Evolutionary conservation across 2,329 filamentous ascomycete genomes (phyloP), one percentile per base, ranked within the genome.

Genomic region (Colletotrichum horii): DNA sequence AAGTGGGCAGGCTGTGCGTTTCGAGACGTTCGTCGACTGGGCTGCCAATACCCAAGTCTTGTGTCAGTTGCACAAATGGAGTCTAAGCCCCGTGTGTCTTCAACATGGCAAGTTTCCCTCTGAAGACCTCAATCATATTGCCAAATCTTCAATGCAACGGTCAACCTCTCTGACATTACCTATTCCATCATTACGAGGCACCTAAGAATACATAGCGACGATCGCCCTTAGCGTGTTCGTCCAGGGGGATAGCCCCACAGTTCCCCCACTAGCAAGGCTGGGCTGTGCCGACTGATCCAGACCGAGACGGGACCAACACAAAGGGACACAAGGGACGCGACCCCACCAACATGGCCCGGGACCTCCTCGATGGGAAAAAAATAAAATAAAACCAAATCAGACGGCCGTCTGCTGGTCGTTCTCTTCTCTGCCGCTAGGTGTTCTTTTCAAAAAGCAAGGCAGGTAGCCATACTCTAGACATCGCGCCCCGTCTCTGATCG

Each of bases 281-380:
- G 74, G 70, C 70, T 32, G 64, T 76, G 74, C 70, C 74, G 70
- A 76, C 70, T 76, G 64, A 73, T 74, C 70, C 74, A 76, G 70
- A 34, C 73, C 43, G 24, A 68, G 28, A 43, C 70, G 62, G 52
- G 38, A 72, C 26, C 71, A 71, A 71, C 38, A 43, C 60, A n/a
- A 38, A 66, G 32, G 22, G 28, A 36, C 16, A 52, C 24, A 43
- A 61, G 66, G 70, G 16, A 26, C 32, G 43, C n/a, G 14, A 70
- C 58, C 67, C 67, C 67, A 61, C 67, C 34, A 64, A 36, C 60
- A 30, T 61, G 34, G 34, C 61, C 24, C 16, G 61, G 61, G 61
- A 12, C 26, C 60, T 36, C 26, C 60, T 36, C 60, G 43, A 52
- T 22, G n/a, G 43, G n/a, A 22, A 52, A 52, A 48, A 30, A 28